These are phyloP conservation scores for Haplosporangium sp. DNA, from an alignment of 371 early-diverging fungal species.

Conservation along the genomic window DNA sequence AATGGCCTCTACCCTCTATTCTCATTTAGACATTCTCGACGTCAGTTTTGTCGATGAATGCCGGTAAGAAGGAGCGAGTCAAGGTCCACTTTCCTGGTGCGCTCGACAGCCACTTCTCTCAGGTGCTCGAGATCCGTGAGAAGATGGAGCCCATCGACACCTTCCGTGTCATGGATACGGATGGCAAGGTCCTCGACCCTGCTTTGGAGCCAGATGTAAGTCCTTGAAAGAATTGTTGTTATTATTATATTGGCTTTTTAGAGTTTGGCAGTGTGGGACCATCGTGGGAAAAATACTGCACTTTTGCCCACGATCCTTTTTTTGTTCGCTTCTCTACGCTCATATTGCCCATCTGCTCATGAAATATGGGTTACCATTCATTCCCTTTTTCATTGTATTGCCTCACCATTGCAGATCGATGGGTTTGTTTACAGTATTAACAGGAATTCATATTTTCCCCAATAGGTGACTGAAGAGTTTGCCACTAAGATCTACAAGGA, in stretches of 20 bases:
- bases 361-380: background rate
- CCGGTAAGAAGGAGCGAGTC: conserved; percentile 47
- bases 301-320: background rate
- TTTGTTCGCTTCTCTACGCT: background rate
- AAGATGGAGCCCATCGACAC: conserved; percentile 79
- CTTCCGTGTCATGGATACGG: conserved; percentile 93
- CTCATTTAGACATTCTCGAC: conserved; percentile 34
- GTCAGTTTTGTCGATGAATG: conserved; percentile 29
- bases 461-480: conserved; percentile 77
- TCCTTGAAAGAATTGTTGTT: background rate
- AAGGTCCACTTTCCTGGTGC: conserved; percentile 72
- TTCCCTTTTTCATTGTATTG: background rate
- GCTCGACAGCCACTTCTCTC: conserved; percentile 59
- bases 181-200: conserved; percentile 80
- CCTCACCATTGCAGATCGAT: background rate
- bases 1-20: background rate
- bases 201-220: conserved; percentile 80
- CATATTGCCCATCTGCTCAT: background rate
- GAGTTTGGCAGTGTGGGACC: conserved; percentile 17
- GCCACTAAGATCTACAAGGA: conserved; percentile 85
- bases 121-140: conserved; percentile 60
- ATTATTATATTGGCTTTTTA: background rate
- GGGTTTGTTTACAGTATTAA: background rate
- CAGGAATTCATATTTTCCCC: background rate
- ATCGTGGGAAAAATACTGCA: conserved; percentile 22